Evolutionary conservation across 1,139 yeast genomes (phyloP).

Genomic region (Hanseniaspora gamundiae): DNA sequence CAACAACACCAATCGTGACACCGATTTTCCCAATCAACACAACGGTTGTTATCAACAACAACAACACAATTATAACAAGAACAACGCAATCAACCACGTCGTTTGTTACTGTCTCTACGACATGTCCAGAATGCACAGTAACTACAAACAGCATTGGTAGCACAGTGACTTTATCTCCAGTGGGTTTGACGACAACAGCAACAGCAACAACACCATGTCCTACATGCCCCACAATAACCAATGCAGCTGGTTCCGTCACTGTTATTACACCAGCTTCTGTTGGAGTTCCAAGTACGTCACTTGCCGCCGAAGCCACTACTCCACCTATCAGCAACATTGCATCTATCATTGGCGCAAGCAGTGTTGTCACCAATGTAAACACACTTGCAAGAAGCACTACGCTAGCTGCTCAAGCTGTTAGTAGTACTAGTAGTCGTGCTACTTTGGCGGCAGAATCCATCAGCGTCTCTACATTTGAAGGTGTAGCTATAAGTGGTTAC

Average conservation of each 20-base stretch:
- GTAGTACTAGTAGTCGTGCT: too few species aligned
- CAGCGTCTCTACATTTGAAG: too few species aligned
- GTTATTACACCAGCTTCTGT: conserved; percentile 28
- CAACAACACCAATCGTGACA: not conserved
- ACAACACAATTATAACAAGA: not conserved
- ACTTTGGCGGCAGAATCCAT: too few species aligned
- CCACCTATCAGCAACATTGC: not conserved
- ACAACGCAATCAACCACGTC: not conserved
- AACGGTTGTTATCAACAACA: not conserved
- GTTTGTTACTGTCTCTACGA: not conserved
- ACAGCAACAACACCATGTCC: conserved; percentile 13
- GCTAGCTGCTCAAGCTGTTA: too few species aligned
- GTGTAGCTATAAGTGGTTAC: too few species aligned
- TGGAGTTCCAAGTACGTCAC: conserved; percentile 32
- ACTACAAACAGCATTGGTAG: not conserved
- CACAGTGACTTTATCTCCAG: not conserved
- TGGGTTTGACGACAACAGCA: too few species aligned
- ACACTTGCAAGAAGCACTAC: too few species aligned
- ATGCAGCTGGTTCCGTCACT: conserved; percentile 25
- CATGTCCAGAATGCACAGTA: not conserved
- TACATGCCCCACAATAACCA: conserved; percentile 19
- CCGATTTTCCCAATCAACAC: not conserved
- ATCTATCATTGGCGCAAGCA: not conserved
- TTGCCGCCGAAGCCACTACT: not conserved
- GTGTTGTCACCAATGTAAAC: too few species aligned